Conservation (phyloP, 2,329 filamentous ascomycete genomes). For the Xylaria sp. region DNA sequence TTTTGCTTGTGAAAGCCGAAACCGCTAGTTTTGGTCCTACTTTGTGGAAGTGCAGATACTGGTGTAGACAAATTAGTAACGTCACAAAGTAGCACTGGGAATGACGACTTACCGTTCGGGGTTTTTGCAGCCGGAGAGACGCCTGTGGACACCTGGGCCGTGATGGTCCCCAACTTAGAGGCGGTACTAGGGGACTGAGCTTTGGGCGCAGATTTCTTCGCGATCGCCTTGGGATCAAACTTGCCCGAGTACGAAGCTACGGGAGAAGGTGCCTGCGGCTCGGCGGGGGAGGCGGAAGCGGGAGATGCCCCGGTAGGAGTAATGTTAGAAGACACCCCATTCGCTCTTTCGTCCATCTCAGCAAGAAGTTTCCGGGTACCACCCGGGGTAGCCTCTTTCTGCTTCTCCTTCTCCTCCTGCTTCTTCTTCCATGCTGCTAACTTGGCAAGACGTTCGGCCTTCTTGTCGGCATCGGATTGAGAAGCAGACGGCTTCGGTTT, state of each 20-base stretch:
- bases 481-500: constrained; percentile 54
- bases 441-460: constrained; percentile 78
- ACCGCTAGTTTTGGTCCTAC: constrained; percentile 73
- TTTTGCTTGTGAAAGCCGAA: constrained; percentile 79
- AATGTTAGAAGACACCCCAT: constrained; percentile 45
- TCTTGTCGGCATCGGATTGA: constrained; percentile 73
- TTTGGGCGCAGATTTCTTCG: constrained; percentile 70
- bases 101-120: constrained; percentile 40
- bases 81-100: neutral
- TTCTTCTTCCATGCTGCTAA: constrained; percentile 93
- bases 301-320: constrained; percentile 54
- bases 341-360: constrained; percentile 73
- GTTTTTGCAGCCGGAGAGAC: constrained; percentile 38
- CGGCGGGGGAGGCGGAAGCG: constrained; percentile 53
- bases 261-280: constrained; percentile 51
- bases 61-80: constrained; percentile 30
- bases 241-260: constrained; percentile 71
- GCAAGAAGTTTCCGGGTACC: constrained; percentile 69
- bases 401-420: constrained; percentile 76
- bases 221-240: constrained; percentile 84
- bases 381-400: constrained; percentile 67
- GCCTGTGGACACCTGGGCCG: constrained; percentile 42
- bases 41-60: constrained; percentile 64
- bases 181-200: constrained; percentile 59
- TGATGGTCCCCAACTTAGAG: constrained; percentile 54